phyloP scores from a whole-genome alignment of 495 filamentous ascomycete species.

The Lepraria neglecta region DNA sequence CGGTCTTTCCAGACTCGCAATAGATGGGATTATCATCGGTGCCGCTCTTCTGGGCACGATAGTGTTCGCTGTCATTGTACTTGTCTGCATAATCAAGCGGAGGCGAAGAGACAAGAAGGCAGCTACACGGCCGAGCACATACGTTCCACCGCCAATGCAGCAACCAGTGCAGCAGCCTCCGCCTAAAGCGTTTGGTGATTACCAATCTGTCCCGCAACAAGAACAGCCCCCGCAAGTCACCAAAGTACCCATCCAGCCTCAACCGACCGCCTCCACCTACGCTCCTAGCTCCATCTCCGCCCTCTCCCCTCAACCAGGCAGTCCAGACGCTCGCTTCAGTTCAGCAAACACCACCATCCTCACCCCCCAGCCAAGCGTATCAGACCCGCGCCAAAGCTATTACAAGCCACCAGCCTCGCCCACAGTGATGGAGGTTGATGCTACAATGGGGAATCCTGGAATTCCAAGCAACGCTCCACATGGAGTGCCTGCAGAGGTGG shows the following conservation, averaged over 20 bases:
- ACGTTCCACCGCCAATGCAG: constrained; percentile 9
- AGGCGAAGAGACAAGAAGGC: constrained; percentile 11
- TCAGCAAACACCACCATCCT: neutral
- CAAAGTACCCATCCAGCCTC: constrained; percentile 6
- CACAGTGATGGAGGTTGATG: constrained; percentile 17
- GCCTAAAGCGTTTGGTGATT: constrained; percentile 14
- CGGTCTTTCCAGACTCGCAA: constrained; percentile 18
- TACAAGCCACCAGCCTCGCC: constrained; percentile 18
- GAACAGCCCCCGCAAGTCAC: constrained; percentile 11
- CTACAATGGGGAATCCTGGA: constrained; percentile 10
- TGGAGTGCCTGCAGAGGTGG: constrained; percentile 19
- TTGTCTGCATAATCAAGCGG: constrained; percentile 17
- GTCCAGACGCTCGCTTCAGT: constrained; percentile 6
- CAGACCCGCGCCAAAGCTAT: constrained; percentile 6
- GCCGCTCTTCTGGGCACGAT: constrained; percentile 7
- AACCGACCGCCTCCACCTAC: neutral
- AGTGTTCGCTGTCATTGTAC: constrained; percentile 11
- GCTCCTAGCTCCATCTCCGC: neutral
- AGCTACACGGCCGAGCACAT: constrained; percentile 13
- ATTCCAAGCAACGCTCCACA: neutral
- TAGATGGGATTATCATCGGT: constrained; percentile 21
- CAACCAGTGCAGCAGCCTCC: constrained; percentile 14
- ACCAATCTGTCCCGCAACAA: constrained; percentile 22
- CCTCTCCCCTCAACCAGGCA: neutral
- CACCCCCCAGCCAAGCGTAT: neutral